Evolutionary conservation across 805 yeast genomes (phyloP).

Genomic region (Jamesozyma piceae): DNA sequence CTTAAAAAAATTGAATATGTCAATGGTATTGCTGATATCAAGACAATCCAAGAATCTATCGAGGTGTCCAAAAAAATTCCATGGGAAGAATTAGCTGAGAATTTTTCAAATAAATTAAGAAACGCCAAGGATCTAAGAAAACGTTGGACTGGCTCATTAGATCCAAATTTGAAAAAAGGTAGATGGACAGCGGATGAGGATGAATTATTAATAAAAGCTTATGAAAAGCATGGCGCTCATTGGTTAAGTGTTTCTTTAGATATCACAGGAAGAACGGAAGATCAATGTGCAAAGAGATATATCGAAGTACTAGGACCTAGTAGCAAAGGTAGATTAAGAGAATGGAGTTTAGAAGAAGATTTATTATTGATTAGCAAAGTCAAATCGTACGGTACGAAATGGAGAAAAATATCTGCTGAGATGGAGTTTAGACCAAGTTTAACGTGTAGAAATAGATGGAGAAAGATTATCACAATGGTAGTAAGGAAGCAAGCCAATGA

Average conservation of each 20-base stretch:
- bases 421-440: constrained; percentile 77
- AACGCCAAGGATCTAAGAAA: constrained; percentile 78
- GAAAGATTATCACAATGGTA: constrained; percentile 71
- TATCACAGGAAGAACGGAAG: constrained; percentile 82
- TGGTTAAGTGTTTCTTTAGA: constrained; percentile 79
- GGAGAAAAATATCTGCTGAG: constrained; percentile 70
- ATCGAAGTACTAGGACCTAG: constrained; percentile 79
- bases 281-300: constrained; percentile 88
- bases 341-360: constrained; percentile 78
- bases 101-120: constrained; percentile 40
- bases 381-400: constrained; percentile 68
- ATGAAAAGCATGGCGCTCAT: constrained; percentile 58
- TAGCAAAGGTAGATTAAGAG: constrained; percentile 64
- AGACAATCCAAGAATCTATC: constrained; percentile 21
- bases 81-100: constrained; percentile 53
- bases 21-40: constrained; percentile 29
- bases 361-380: constrained; percentile 57
- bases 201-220: constrained; percentile 51
- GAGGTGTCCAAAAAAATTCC: constrained; percentile 33
- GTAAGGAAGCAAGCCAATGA: constrained; percentile 55
- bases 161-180: constrained; percentile 75
- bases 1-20: constrained; percentile 29
- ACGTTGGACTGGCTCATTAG: constrained; percentile 78
- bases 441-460: constrained; percentile 88
- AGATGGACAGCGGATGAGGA: constrained; percentile 84